Percentiles rank a stretch among this genome's conserved stretches.
Evolutionary conservation across 1,139 yeast species (phyloP).

Genomic region (Hansenula lynferdii): DNA sequence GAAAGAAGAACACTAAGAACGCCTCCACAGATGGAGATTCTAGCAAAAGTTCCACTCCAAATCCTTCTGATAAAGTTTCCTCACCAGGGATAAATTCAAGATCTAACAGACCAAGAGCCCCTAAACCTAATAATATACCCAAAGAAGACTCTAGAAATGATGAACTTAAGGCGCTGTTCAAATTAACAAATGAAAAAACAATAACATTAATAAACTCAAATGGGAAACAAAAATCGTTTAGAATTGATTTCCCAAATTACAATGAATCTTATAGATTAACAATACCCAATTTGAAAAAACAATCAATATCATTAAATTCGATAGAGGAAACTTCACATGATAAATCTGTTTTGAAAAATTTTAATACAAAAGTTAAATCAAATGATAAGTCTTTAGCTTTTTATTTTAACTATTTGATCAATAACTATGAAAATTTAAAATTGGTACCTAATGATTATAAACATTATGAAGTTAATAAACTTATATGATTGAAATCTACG

Average conservation of each 20-base stretch:
- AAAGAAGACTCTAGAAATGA: background rate
- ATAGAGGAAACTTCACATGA: background rate
- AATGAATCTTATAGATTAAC: slow-evolving; percentile 12
- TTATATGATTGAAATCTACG: background rate
- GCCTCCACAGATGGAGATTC: background rate
- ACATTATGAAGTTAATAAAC: slow-evolving; percentile 10
- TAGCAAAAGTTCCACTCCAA: background rate
- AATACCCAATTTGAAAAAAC: slow-evolving; percentile 12
- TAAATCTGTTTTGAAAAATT: slow-evolving; percentile 4
- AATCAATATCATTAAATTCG: slow-evolving; percentile 4
- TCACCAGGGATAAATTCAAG: no score
- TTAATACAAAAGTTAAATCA: slow-evolving; percentile 2
- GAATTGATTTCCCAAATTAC: slow-evolving; percentile 7
- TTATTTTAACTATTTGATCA: slow-evolving; percentile 15
- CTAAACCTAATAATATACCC: background rate
- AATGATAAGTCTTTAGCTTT: slow-evolving; percentile 9
- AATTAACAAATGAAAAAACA: background rate
- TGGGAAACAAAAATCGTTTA: slow-evolving; percentile 13
- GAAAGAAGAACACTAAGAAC: background rate
- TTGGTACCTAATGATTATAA: slow-evolving; percentile 10
- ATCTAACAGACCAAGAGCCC: background rate
- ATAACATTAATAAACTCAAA: slow-evolving; percentile 16
- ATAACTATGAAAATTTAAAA: slow-evolving; percentile 13
- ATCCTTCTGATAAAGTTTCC: background rate
- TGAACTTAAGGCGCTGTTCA: slow-evolving; percentile 1